Conservation (phyloP, 2,329 filamentous ascomycete species). For the Cadophora luteo-olivacea region DNA sequence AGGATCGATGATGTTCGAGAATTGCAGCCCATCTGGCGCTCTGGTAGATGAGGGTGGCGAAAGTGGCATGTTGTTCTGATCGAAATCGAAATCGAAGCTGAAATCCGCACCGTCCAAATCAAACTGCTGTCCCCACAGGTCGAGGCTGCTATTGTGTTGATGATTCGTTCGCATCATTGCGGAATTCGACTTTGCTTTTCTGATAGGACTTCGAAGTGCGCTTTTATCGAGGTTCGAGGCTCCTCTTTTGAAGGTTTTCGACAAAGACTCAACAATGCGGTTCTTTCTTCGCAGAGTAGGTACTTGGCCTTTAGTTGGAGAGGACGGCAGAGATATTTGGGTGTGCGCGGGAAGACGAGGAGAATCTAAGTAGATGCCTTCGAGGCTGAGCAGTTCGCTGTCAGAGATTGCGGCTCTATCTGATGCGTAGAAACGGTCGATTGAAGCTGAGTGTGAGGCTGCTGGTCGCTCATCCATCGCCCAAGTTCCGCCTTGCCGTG, state of each 20-base stretch:
- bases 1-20: constrained; percentile 23
- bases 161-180: constrained; percentile 45
- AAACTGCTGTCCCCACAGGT: constrained; percentile 59
- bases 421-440: constrained; percentile 39
- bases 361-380: constrained; percentile 40
- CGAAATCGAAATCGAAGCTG: constrained; percentile 54
- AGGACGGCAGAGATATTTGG: constrained; percentile 36
- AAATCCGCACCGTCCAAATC: constrained; percentile 51
- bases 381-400: constrained; percentile 42
- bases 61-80: constrained; percentile 50
- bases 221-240: constrained; percentile 39
- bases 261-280: constrained; percentile 50
- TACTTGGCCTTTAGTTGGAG: constrained; percentile 32
- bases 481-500: constrained; percentile 32
- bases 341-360: constrained; percentile 32
- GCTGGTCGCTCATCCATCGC: constrained; percentile 25
- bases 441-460: constrained; percentile 30
- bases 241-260: constrained; percentile 50
- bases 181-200: constrained; percentile 45
- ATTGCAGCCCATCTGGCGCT: constrained; percentile 38
- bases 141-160: constrained; percentile 52
- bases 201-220: constrained; percentile 47
- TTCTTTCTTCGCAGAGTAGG: constrained; percentile 33
- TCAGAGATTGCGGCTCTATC: constrained; percentile 44
- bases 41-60: constrained; percentile 54